phyloP scores from a whole-genome alignment of 306 rosid genomes.

The Benincasa hispida region DNA sequence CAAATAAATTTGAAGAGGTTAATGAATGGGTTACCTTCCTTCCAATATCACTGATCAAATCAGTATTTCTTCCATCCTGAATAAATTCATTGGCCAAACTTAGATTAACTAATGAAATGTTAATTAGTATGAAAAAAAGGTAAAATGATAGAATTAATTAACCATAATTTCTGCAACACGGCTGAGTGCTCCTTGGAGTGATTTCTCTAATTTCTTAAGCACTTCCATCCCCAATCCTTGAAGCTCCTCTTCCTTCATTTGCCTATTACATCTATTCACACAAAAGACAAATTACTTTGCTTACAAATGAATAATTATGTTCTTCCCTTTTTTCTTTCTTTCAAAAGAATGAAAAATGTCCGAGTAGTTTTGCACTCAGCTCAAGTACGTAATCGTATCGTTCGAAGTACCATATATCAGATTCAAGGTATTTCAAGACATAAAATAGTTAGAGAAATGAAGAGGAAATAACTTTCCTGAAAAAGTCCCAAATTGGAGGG shows the following conservation, averaged over 20 bases:
- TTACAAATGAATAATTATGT: neutral
- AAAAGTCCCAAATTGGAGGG: too few relatives aligned
- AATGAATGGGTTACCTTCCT: constrained; percentile 16
- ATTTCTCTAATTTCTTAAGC: constrained; percentile 14
- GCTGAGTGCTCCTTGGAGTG: constrained; percentile 2
- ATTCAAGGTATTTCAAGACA: too few relatives aligned
- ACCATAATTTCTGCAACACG: constrained; percentile 19
- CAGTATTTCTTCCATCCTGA: constrained; percentile 14
- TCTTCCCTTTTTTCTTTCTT: too few relatives aligned
- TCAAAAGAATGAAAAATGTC: neutral
- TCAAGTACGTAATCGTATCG: too few relatives aligned
- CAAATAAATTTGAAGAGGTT: neutral
- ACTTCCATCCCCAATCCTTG: constrained; percentile 13
- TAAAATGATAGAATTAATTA: neutral
- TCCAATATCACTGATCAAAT: constrained; percentile 12
- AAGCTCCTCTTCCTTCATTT: constrained; percentile 25
- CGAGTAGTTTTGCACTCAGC: neutral
- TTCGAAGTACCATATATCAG: too few relatives aligned
- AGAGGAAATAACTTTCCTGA: too few relatives aligned
- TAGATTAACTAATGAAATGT: neutral
- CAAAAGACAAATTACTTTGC: neutral
- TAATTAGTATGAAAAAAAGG: too few relatives aligned
- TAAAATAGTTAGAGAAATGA: too few relatives aligned
- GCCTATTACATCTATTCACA: constrained; percentile 5
- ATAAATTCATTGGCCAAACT: neutral